phyloP scores from a whole-genome alignment of 495 filamentous ascomycete genomes.

The Viridothelium virens region DNA sequence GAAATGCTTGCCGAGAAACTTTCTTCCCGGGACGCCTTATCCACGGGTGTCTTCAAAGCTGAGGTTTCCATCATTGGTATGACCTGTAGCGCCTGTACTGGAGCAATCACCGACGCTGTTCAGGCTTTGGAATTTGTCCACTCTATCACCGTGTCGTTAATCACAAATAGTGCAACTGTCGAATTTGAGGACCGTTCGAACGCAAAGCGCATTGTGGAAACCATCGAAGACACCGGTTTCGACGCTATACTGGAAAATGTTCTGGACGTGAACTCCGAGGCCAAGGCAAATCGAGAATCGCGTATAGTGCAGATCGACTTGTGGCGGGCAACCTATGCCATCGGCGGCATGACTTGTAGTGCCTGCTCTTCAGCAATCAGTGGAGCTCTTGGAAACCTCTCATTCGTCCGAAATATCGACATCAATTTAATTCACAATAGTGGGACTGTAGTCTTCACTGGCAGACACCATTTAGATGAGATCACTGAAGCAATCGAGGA shows the following conservation, averaged over 20 bases:
- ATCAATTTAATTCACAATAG: conserved; percentile 69
- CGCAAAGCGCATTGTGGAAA: conserved; percentile 39
- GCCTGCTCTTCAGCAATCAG: conserved; percentile 63
- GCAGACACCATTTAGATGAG: conserved; percentile 45
- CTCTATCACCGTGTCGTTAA: conserved; percentile 49
- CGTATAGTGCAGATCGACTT: not conserved
- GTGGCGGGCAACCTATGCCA: conserved; percentile 53
- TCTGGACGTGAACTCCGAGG: conserved; percentile 21
- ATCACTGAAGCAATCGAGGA: conserved; percentile 69
- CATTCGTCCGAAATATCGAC: conserved; percentile 55
- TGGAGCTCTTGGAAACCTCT: conserved; percentile 51
- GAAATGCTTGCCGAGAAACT: not conserved
- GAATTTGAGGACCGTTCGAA: conserved; percentile 41
- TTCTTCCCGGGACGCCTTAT: not conserved
- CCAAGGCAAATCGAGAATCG: not conserved
- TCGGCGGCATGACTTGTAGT: conserved; percentile 80
- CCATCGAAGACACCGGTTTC: conserved; percentile 51
- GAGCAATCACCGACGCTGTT: conserved; percentile 46
- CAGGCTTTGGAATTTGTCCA: conserved; percentile 45
- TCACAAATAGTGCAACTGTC: conserved; percentile 51
- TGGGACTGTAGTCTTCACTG: conserved; percentile 30
- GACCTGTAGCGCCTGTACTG: conserved; percentile 58
- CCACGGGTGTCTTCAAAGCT: conserved; percentile 5
- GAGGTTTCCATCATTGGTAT: conserved; percentile 51
- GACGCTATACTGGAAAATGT: conserved; percentile 46